A percentile compares a stretch with the other conserved stretches of the same genome.
phyloP scores from a whole-genome alignment of 495 filamentous ascomycete genomes.

The Elaphomyces granulatus region DNA sequence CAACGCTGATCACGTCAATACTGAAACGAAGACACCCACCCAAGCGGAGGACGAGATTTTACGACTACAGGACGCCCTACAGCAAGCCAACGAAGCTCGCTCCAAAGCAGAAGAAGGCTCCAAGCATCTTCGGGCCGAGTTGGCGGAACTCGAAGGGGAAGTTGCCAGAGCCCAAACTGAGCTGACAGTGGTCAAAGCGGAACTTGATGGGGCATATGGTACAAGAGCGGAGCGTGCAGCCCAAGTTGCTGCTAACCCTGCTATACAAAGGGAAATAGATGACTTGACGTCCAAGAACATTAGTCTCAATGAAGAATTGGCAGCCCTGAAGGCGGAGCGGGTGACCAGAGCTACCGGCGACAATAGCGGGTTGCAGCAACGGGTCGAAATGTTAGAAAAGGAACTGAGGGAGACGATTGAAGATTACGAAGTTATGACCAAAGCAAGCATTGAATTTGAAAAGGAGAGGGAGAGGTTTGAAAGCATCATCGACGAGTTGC shows the following conservation, averaged over 20 bases:
- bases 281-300: conserved; percentile 47
- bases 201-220: conserved; percentile 89
- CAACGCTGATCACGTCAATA: background rate
- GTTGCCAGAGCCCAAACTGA: conserved; percentile 81
- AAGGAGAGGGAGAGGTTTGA: conserved; percentile 71
- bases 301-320: conserved; percentile 44
- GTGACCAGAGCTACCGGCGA: conserved; percentile 7
- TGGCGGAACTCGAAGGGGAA: conserved; percentile 63
- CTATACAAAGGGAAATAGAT: conserved; percentile 49
- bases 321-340: conserved; percentile 31
- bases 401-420: conserved; percentile 71
- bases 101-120: conserved; percentile 27
- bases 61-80: conserved; percentile 25
- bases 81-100: conserved; percentile 11
- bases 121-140: conserved; percentile 44
- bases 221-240: conserved; percentile 62
- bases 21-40: conserved; percentile 14
- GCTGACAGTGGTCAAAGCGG: conserved; percentile 78
- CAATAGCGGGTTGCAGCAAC: conserved; percentile 38
- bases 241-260: conserved; percentile 52
- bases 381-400: conserved; percentile 49
- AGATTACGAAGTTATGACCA: conserved; percentile 80
- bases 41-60: conserved; percentile 20
- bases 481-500: conserved; percentile 48
- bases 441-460: conserved; percentile 73